Base-by-base conservation (phyloP, 2,329 filamentous ascomycete genomes). In the Aureobasidium sp. region DNA sequence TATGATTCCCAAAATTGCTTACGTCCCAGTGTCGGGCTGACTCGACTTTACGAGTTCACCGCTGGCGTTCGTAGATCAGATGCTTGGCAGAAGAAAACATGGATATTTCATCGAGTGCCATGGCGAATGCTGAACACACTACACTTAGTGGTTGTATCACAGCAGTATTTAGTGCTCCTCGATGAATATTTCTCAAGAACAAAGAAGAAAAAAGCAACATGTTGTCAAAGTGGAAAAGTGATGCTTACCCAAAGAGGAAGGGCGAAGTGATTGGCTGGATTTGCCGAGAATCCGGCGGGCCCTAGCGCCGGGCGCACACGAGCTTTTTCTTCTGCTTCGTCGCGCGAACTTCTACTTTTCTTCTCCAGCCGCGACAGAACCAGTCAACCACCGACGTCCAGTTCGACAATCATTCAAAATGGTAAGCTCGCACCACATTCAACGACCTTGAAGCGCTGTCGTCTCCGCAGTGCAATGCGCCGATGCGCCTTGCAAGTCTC, bases 331-430 rank as follows among this genome's bases (percentile, higher is more conserved):
- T 45, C 58, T 50, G 25, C 29, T 61, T 53, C 45, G n/a, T 16
- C 29, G 25, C 5, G 39, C 32, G 50, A 48, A 55, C 32, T 48
- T 61, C 36, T 44, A n/a, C 21, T 39, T 30, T 42, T 45, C 53
- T 45, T 45, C 51, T 50, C 41, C 45, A 58, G 51, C 61, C 41
- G 61, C 61, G 53, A 62, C 60, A 34, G 45, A 57, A 54, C 25
- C 54, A 53, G 48, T 48, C 53, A 62, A 58, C 41, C 44, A 59
- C 53, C 61, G 45, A 62, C 50, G 36, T 62, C 54, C 53, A 53
- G 45, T 53, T 48, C 51, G 44, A 54, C 45, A 58, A 48, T 53
- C 54, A 58, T 51, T 53, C 61, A 62, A 58, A 59, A 62, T 62
- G 61, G 61, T 62, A 62, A 62, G 61, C 61, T 42, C 36, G 45